phyloP scores from a whole-genome alignment of 2,329 filamentous ascomycete genomes.

The Phyllosticta capitalensis region DNA sequence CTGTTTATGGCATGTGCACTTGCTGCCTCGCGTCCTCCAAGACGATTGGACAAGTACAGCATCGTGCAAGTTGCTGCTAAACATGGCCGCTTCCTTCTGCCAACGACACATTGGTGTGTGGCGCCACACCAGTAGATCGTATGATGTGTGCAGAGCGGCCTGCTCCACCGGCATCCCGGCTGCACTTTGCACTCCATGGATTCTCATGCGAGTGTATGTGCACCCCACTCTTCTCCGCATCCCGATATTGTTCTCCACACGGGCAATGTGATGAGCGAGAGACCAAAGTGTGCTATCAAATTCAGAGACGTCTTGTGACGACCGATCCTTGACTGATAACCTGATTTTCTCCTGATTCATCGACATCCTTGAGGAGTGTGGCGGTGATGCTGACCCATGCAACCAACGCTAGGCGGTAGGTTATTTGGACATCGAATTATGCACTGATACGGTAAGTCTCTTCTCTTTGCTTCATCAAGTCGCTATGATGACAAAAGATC shows the following conservation, averaged over 20 bases:
- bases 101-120: neutral
- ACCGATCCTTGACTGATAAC: slow-evolving; percentile 6
- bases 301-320: slow-evolving; percentile 11
- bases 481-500: slow-evolving; percentile 18
- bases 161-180: neutral
- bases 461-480: neutral
- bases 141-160: slow-evolving; percentile 7
- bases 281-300: slow-evolving; percentile 11
- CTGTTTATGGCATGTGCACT: neutral
- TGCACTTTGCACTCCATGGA: slow-evolving; percentile 1
- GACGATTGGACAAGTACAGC: neutral
- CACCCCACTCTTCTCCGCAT: slow-evolving; percentile 1
- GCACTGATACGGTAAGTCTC: neutral
- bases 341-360: neutral
- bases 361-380: neutral
- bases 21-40: neutral
- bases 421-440: neutral
- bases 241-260: neutral
- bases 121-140: slow-evolving; percentile 10
- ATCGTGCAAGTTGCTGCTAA: neutral
- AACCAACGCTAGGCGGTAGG: neutral
- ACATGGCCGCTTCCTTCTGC: neutral
- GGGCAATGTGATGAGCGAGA: slow-evolving; percentile 12
- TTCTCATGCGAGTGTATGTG: neutral
- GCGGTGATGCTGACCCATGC: neutral